Evolutionary conservation across 345 rosid genomes (phyloP).

Genomic region (Syzygium grande): DNA sequence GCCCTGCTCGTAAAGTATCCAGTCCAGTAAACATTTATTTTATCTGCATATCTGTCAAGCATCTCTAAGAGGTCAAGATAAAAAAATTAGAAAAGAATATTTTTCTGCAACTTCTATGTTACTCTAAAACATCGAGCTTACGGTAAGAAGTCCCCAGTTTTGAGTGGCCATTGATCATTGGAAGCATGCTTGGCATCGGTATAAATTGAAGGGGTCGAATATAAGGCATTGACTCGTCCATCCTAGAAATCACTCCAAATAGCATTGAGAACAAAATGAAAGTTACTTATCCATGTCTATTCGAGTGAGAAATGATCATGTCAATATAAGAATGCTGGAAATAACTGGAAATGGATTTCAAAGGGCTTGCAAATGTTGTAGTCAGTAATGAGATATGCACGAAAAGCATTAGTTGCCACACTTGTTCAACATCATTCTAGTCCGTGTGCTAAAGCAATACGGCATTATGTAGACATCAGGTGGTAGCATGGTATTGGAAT

Average conservation of each 20-base stretch:
- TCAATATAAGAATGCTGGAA: background rate
- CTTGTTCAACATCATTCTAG: background rate
- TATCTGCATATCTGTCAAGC: conserved; percentile 81
- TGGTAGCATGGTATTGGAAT: background rate
- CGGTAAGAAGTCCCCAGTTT: conserved; percentile 91
- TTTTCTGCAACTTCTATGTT: background rate
- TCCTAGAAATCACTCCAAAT: conserved; percentile 38
- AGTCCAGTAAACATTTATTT: conserved; percentile 85
- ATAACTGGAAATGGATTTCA: background rate
- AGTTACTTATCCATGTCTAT: background rate
- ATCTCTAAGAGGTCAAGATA: background rate
- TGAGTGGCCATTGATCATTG: conserved; percentile 69
- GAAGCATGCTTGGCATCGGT: conserved; percentile 87
- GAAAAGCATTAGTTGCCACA: background rate
- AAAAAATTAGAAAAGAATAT: background rate
- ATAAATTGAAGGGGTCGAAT: conserved; percentile 93
- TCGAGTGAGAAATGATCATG: background rate
- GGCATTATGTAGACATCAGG: background rate
- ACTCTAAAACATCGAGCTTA: conserved; percentile 28
- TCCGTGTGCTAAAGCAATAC: background rate
- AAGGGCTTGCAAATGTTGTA: background rate
- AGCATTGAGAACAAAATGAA: background rate
- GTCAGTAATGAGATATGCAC: background rate
- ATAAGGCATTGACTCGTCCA: conserved; percentile 90
- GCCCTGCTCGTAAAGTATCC: conserved; percentile 95